These are phyloP conservation scores for Trametes sanguinea DNA, from an alignment of 768 basidiomycete genomes.

Conservation along the genomic window DNA sequence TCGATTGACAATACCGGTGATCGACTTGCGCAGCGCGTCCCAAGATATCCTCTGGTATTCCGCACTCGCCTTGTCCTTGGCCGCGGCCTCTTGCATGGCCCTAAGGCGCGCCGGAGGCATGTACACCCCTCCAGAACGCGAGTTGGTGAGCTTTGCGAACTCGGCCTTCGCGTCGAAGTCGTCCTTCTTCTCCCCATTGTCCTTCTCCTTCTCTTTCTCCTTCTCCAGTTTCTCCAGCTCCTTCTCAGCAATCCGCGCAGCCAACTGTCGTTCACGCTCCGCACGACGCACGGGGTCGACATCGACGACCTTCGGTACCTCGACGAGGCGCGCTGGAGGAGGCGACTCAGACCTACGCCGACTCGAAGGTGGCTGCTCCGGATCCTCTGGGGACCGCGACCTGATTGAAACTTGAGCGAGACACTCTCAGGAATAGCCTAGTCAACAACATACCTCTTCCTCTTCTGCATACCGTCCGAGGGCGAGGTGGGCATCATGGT, in stretches of 20 bases:
- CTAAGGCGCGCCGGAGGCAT: constrained; percentile 93
- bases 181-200: constrained; percentile 35
- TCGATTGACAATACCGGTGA: constrained; percentile 99
- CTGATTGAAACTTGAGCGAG: constrained; percentile 20
- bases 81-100: constrained; percentile 84
- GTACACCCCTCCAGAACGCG: constrained; percentile 92
- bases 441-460: constrained; percentile 39
- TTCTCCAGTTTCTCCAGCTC: constrained; percentile 66
- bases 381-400: constrained; percentile 36
- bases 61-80: constrained; percentile 75
- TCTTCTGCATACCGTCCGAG: constrained; percentile 43
- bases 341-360: constrained; percentile 48
- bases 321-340: constrained; percentile 35
- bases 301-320: constrained; percentile 59
- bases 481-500: constrained; percentile 34
- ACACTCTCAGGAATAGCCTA: neutral
- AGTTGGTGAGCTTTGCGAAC: constrained; percentile 81
- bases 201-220: constrained; percentile 44
- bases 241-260: constrained; percentile 65
- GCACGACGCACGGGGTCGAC: constrained; percentile 75
- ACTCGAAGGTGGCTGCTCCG: constrained; percentile 42
- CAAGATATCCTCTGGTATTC: constrained; percentile 96
- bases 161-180: constrained; percentile 78
- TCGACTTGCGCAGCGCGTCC: constrained; percentile 96
- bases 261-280: constrained; percentile 79